Evolutionary conservation across 345 rosid species (phyloP), one percentile per base, ranked within the genome.

Genomic region (Ceriops tagal): DNA sequence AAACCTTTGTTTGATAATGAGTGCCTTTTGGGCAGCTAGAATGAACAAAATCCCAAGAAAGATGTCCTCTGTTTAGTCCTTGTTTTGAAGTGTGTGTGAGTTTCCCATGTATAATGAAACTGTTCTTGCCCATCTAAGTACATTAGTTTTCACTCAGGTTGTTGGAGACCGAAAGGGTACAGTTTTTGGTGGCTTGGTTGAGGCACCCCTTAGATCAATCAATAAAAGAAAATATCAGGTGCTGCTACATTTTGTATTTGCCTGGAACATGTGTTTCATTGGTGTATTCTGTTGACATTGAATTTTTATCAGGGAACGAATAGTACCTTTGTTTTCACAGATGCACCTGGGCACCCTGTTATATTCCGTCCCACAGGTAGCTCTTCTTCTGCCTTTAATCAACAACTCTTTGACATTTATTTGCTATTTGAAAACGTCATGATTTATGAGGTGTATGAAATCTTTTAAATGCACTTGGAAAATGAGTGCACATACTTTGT

Each of bases 111-210:
- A 52, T 15, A 32, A 35, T 30, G 46, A 67, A 43, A 26, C 21
- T 49, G 22, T 61, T 68, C 16, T 34, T 43, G 2, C 43, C 13
- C 68, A 49, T 27, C 69, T 61, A n/a, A 52, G 9, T 11, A 21
- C 27, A 22, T 72, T 53, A 21, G n/a, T 73, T 24, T 68, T 79
- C 57, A 77, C 32, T 30, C 77, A 95, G 97, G 93, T 92, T 65
- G 86, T 92, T 80, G 97, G 97, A 72, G 99, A 95, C 72, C 79
- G 73, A 51, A 92, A 88, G 81, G 99, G 96, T 67, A 93, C 91
- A 1, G 96, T 92, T 49, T 91, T 95, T 80, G 97, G 99, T 77
- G 96, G 97, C 74, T 80, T 92, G 78, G 93, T 95, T 18, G 99
- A 95, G 70, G 96, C 97, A 66, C 97, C 99, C 55, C 80, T 95